Evolutionary conservation across 768 basidiomycete genomes (phyloP), one percentile per base, ranked within the genome.

Genomic region (Pleurotus ostreatus): DNA sequence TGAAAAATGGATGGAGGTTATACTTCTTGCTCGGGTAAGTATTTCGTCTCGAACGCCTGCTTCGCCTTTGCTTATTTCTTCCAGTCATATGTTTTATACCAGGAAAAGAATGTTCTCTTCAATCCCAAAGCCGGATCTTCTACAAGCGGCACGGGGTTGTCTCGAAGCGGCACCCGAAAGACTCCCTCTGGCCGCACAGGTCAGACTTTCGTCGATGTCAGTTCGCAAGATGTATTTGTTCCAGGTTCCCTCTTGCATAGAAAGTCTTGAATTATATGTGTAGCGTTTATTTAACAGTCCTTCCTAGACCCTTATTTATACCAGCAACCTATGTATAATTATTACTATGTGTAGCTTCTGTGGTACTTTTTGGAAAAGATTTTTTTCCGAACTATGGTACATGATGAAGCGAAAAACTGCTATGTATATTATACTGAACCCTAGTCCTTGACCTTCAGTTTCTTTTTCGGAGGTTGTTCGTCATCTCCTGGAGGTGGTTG

Each of bases 71-170:
- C 8, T 23, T 1, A 16, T 38, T 37, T 57, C 37, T 55, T 26
- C 16, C 58, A 93, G 90, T 93, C 92, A 1, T 92, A 92, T 65
- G 84, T 92, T 47, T 77, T 93, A 16, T 78, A 86, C 63, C 91
- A 92, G 70, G 91, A 92, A 65, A 83, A 85, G 40, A 80, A 87
- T 57, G 78, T 90, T 57, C 77, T 88, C 12, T 83, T 83, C 63
- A 77, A 75, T 51, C 71, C 75, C 16, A 75, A 72, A 57, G 60
- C 63, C 46, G 60, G 66, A 23, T 58, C 70, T 37, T 57, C 59
- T 23, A 44, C 61, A 16, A 55, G 47, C n/a, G 16, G 16, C 30
- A 55, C 63, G n/a, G 67, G 70, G 53, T 66, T 80, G 20, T 66
- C 75, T 26, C 74, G 79, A 46, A 62, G 75, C 7, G 68, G 67